Percentiles rank a stretch among this genome's conserved stretches.
phyloP scores from a whole-genome alignment of 176 grass and related monocot genomes.

The Avena atlantica region DNA sequence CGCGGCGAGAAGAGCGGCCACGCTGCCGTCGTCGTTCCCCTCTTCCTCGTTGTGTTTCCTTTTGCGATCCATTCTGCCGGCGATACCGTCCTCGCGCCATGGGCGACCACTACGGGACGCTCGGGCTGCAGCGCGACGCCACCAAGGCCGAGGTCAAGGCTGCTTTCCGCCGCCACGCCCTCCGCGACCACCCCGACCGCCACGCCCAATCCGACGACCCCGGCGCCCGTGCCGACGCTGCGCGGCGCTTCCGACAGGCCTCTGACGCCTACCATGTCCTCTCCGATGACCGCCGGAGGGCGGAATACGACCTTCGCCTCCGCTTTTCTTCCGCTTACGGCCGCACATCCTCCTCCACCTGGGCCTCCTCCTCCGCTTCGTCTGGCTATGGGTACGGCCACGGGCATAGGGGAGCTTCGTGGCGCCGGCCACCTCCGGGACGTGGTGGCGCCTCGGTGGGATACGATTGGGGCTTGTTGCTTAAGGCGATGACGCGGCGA shows the following conservation, averaged over 20 bases:
- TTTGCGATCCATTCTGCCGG: conserved; percentile 23
- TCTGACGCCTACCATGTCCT: conserved; percentile 75
- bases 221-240: conserved; percentile 49
- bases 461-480: conserved; percentile 55
- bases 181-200: conserved; percentile 71
- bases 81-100: conserved; percentile 1
- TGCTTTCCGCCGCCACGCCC: conserved; percentile 64
- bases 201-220: conserved; percentile 57
- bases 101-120: conserved; percentile 68
- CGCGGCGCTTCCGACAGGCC: conserved; percentile 63
- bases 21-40: conserved; percentile 30
- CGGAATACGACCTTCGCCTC: conserved; percentile 65
- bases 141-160: conserved; percentile 80
- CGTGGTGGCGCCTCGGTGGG: conserved; percentile 27
- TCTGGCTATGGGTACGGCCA: conserved; percentile 38
- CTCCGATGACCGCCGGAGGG: conserved; percentile 56
- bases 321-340: conserved; percentile 40
- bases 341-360: conserved; percentile 43
- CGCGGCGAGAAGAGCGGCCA: conserved; percentile 48
- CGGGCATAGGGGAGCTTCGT: conserved; percentile 41
- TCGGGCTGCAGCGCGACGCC: conserved; percentile 56
- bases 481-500: conserved; percentile 53
- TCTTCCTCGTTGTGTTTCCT: not conserved
- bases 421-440: conserved; percentile 43
- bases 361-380: conserved; percentile 45